Base-by-base conservation (phyloP, 306 rosid genomes). In the Cicer judaicum region DNA sequence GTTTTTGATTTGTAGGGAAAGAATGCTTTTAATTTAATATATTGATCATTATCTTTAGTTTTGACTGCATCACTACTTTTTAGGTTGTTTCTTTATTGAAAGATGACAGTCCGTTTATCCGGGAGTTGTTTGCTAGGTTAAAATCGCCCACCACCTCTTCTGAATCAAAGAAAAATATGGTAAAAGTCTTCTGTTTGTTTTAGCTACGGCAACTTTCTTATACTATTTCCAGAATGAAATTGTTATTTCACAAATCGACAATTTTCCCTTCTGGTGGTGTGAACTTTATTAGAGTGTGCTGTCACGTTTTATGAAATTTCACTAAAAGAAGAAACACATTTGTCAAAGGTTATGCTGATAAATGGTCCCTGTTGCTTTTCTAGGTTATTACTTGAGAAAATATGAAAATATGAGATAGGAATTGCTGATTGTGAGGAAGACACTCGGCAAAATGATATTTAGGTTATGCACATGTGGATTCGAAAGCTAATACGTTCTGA, bases 61-160 rank as follows among this genome's bases (percentile, higher is more conserved):
- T 85, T 82, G 48, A 78, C 50, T 74, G 21, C 62, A 14, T 11
- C 68, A 21, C 71, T 82, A 18, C 73, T 44, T 60, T 80, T 80
- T 83, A 93, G 98, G 97, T 93, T 84, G 89, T 91, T 85, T 91
- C 97, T 63, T 80, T 86, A 85, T 79, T 93, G 72, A 93, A 93
- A 86, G 98, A 93, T 64, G 98, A 93, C 78, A 86, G 44, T 73
- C 81, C 90, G 36, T 93, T 93, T 84, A 91, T 93, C 79, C 98
- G 89, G 76, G 98, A 93, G 77, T 85, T 93, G 74, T 93, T 93
- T 78, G 90, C 88, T 60, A 91, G 84, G 89, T 74, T 91, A 76
- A 86, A 87, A 77, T 87, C 84, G 5, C 88, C 92, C 14, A 78
- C 92, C 49, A 91, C 84, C 52, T 81, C 92, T 10, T 81, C 75